Evolutionary conservation across 345 rosid species (phyloP), one percentile per base, ranked within the genome.

Genomic region (Citrus glauca): DNA sequence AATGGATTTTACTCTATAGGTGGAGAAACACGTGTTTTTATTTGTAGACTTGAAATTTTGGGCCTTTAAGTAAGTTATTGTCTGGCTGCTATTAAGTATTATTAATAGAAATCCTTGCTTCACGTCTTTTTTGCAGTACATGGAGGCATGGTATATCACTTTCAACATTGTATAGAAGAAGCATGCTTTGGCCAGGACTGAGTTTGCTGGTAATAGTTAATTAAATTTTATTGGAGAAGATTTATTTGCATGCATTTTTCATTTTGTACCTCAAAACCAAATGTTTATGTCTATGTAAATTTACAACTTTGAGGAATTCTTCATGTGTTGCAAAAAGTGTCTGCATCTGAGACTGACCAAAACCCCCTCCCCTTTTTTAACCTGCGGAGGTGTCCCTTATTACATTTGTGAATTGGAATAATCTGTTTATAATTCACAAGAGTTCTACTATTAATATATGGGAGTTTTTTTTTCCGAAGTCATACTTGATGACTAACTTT

Each of bases 101-200:
- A 65, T 55, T 50, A 28, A 5, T 13, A 19, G 2, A 37, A 42
- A 25, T 73, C 28, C 56, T 61, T 73, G 38, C n/a, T 42, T 83
- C 71, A 10, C 33, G 25, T 71, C 30, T 33, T 3, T 77, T 11
- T 80, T 81, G 42, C 82, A 94, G 99, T 85, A 96, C 99, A 66
- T 94, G 99, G 99, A 92, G 95, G 86, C 97, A 96, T 66, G 99
- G 99, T 32, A 91, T 96, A 81, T 91, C 99, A 28, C 91, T 96
- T 69, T 90, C 97, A 45, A 92, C 98, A 28, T 84, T 96, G 55
- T 96, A 96, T 79, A 87, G 99, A 79, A 90, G 95, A 90, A 94
- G 99, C 90, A 85, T 84, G 84, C 92, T 96, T 76, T 96, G 95
- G 97, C 94, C 99, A 77, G 99, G 99, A 66, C 93, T 82, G 28